Percentiles rank a stretch among this genome's conserved stretches.
phyloP scores from a whole-genome alignment of 495 filamentous ascomycete species.

The Elasticomyces elasticus region DNA sequence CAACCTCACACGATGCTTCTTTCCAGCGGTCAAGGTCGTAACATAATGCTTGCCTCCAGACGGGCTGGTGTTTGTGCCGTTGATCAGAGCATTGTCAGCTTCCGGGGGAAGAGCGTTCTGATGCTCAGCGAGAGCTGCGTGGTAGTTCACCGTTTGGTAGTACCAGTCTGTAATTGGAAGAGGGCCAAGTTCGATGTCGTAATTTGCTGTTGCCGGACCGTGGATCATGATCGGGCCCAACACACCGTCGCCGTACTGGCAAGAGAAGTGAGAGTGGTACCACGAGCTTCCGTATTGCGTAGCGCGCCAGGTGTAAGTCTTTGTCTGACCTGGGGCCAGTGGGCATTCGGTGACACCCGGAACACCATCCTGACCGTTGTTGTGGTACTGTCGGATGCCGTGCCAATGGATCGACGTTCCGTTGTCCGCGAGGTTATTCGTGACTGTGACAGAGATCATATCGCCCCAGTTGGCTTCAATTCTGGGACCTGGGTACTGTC shows the following conservation, averaged over 20 bases:
- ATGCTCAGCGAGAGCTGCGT: slow-evolving; percentile 8
- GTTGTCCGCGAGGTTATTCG: slow-evolving; percentile 30
- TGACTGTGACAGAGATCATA: slow-evolving; percentile 28
- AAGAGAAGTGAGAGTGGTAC: slow-evolving; percentile 32
- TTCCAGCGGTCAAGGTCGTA: slow-evolving; percentile 26
- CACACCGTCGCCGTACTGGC: slow-evolving; percentile 33
- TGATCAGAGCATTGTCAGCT: slow-evolving; percentile 30
- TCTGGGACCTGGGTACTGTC: slow-evolving; percentile 28
- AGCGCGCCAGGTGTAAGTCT: slow-evolving; percentile 29
- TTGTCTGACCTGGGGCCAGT: slow-evolving; percentile 28
- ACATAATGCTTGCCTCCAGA: slow-evolving; percentile 27
- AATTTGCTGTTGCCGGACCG: slow-evolving; percentile 31
- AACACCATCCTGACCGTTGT: slow-evolving; percentile 26
- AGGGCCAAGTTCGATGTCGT: slow-evolving; percentile 31
- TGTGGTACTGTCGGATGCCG: slow-evolving; percentile 29
- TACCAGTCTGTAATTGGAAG: slow-evolving; percentile 31
- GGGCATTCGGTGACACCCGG: slow-evolving; percentile 34
- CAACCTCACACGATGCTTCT: slow-evolving; percentile 31
- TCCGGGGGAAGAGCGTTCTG: slow-evolving; percentile 20
- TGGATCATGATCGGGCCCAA: slow-evolving; percentile 31
- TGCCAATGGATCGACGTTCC: slow-evolving; percentile 35
- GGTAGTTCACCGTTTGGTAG: slow-evolving; percentile 24
- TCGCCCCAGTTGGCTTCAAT: slow-evolving; percentile 32
- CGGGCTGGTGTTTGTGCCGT: slow-evolving; percentile 28
- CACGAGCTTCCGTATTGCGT: slow-evolving; percentile 33